Conservation (phyloP, 257 asterid genomes). For the Scutellaria barbata region DNA sequence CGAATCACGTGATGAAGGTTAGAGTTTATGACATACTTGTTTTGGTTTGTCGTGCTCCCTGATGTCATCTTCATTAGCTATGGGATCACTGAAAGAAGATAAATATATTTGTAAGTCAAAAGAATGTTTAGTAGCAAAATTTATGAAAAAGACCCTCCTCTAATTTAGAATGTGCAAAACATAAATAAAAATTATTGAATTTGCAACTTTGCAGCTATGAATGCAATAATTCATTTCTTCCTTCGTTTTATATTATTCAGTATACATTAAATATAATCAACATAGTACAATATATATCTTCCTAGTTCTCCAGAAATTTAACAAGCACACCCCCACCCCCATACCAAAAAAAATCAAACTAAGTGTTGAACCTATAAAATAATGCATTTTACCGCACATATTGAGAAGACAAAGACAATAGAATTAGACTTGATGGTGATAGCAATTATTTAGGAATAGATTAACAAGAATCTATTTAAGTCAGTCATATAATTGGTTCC, state of each 20-base stretch:
- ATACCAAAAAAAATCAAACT: neutral
- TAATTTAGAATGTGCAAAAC: conserved; percentile 14
- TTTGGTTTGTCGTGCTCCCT: conserved; percentile 50
- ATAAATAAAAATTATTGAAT: conserved; percentile 1
- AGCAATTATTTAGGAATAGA: neutral
- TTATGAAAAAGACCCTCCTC: conserved; percentile 14
- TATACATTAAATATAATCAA: neutral
- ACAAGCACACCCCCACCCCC: neutral
- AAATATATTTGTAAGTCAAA: conserved; percentile 23
- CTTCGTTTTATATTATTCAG: neutral
- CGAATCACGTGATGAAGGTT: conserved; percentile 27
- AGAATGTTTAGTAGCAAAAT: conserved; percentile 16
- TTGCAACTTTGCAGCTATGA: neutral
- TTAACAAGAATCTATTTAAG: neutral
- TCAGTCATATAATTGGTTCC: neutral
- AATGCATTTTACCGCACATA: neutral
- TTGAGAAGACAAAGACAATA: neutral
- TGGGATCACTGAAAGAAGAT: conserved; percentile 44
- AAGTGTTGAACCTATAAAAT: neutral
- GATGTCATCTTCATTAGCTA: conserved; percentile 44
- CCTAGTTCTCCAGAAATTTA: neutral
- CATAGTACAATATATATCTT: neutral
- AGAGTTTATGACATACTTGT: conserved; percentile 56
- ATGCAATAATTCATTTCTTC: conserved; percentile 4
- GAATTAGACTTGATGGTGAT: neutral